Conservation (phyloP, 305 asterid genomes). For the Solanum chacoense region DNA sequence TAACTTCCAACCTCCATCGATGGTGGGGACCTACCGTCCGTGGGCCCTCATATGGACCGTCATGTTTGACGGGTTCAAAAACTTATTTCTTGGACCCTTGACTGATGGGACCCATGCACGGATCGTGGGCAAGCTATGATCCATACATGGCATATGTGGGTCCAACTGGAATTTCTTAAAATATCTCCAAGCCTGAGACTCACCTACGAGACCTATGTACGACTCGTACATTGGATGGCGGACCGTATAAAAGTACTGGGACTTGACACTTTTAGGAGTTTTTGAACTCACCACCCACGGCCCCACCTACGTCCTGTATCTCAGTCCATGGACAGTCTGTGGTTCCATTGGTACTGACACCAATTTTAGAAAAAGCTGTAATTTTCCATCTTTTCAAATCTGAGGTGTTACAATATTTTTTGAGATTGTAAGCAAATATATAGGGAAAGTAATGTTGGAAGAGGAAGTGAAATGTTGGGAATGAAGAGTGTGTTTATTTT, state of each 20-base stretch:
- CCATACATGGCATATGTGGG: background rate
- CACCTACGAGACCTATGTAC: background rate
- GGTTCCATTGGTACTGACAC: background rate
- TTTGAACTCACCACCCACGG: background rate
- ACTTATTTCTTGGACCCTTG: no score
- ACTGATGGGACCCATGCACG: background rate
- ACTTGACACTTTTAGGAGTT: background rate
- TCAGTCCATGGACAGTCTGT: background rate
- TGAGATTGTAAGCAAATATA: no score
- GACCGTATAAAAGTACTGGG: background rate
- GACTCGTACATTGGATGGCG: background rate
- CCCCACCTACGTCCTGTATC: background rate
- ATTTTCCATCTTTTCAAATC: background rate
- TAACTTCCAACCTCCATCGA: background rate
- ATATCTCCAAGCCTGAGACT: background rate
- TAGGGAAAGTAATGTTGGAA: background rate
- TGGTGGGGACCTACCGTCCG: background rate
- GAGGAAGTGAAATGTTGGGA: background rate
- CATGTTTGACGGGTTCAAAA: background rate
- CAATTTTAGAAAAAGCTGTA: background rate
- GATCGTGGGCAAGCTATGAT: background rate
- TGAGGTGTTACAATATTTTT: background rate
- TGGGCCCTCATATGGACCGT: background rate
- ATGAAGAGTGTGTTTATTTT: background rate
- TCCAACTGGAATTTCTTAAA: background rate